A percentile compares a stretch with the other conserved stretches of the same genome.
phyloP scores from a whole-genome alignment of 495 filamentous ascomycete genomes.

The Penicillium goetzii region DNA sequence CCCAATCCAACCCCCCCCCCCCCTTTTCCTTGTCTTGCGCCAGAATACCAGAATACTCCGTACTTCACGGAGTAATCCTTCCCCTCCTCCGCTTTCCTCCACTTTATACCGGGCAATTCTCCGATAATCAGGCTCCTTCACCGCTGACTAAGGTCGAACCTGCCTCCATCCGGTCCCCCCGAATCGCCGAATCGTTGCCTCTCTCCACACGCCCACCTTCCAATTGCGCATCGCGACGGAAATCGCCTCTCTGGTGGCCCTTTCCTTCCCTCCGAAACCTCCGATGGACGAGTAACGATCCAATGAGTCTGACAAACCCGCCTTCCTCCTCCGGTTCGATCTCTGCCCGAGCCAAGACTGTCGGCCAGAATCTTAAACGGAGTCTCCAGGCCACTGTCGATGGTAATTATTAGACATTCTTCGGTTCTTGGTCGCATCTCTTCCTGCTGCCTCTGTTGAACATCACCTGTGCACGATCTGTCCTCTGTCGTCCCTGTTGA shows the following conservation, averaged over 20 bases:
- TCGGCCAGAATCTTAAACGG: constrained; percentile 65
- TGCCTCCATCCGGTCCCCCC: constrained; percentile 1
- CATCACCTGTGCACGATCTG: constrained; percentile 19
- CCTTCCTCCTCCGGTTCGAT: constrained; percentile 58
- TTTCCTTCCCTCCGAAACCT: background rate
- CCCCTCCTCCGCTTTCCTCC: background rate
- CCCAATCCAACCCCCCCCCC: background rate
- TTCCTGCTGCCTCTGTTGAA: constrained; percentile 18
- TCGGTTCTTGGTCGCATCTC: constrained; percentile 20
- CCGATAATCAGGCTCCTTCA: background rate
- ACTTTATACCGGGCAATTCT: background rate
- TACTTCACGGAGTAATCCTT: background rate
- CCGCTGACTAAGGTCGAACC: constrained; percentile 9
- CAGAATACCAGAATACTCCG: background rate
- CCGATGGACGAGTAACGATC: constrained; percentile 25
- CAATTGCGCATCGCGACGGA: constrained; percentile 7
- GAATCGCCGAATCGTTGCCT: background rate
- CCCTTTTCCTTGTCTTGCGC: background rate
- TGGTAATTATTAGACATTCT: constrained; percentile 58
- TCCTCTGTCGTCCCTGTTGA: constrained; percentile 22
- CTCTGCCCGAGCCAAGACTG: constrained; percentile 48
- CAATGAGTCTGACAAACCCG: constrained; percentile 60
- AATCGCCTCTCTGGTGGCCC: constrained; percentile 13
- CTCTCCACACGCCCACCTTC: constrained; percentile 10
- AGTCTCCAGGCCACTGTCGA: constrained; percentile 74